Evolutionary conservation across 495 filamentous ascomycete genomes (phyloP).

Genomic region (Penicillium steckii): DNA sequence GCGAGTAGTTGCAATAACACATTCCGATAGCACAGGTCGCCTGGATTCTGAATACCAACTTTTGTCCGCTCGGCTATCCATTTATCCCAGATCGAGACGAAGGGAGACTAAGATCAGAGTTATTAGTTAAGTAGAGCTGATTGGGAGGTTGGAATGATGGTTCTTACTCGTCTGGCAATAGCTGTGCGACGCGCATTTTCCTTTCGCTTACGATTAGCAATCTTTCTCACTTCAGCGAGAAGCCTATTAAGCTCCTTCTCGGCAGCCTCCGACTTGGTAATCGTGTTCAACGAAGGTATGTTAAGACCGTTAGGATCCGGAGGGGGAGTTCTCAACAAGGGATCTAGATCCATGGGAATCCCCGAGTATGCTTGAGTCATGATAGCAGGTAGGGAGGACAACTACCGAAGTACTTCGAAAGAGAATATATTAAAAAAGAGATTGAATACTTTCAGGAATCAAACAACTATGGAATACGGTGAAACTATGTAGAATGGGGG

Average conservation of each 20-base stretch:
- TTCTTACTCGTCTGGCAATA: neutral
- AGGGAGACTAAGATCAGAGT: neutral
- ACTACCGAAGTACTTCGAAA: no score
- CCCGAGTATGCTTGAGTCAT: neutral
- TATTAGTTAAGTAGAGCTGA: neutral
- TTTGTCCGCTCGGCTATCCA: neutral
- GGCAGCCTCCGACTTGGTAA: neutral
- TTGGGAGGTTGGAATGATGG: neutral
- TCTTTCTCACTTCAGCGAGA: neutral
- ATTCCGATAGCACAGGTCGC: constrained; percentile 43
- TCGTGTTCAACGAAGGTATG: neutral
- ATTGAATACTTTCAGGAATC: no score
- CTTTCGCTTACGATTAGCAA: neutral
- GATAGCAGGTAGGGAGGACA: neutral
- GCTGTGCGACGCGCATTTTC: neutral
- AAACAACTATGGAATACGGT: no score
- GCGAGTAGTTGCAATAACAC: constrained; percentile 38
- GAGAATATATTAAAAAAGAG: neutral
- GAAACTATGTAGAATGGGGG: neutral
- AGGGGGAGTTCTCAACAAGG: neutral
- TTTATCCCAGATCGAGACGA: neutral
- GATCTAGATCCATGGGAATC: neutral
- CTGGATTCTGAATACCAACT: constrained; percentile 4
- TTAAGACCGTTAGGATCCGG: neutral
- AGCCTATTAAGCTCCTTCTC: neutral